These are phyloP conservation scores for Zasmidium citrigriseum DNA, from an alignment of 2,329 filamentous ascomycete genomes.

Conservation along the genomic window DNA sequence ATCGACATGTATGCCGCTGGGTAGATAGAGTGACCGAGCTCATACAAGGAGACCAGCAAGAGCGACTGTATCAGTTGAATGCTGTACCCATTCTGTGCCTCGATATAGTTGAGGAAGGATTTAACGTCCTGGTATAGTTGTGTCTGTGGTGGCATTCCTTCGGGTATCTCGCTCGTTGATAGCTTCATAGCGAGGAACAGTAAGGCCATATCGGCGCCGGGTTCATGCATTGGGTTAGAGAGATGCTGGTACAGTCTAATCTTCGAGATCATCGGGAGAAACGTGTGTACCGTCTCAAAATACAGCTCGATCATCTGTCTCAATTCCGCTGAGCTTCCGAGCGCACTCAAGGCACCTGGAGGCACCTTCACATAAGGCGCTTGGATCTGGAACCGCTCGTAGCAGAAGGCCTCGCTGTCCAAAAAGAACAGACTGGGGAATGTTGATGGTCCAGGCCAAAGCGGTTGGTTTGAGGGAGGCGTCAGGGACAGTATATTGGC, in stretches of 20 bases:
- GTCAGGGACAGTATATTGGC: slow-evolving; percentile 29
- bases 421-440: slow-evolving; percentile 50
- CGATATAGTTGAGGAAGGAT: slow-evolving; percentile 44
- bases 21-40: slow-evolving; percentile 53
- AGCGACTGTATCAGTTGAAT: slow-evolving; percentile 49
- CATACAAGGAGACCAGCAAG: slow-evolving; percentile 50
- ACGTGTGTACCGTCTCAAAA: slow-evolving; percentile 49
- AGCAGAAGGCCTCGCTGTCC: slow-evolving; percentile 45
- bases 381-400: slow-evolving; percentile 39
- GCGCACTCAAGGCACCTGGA: slow-evolving; percentile 34
- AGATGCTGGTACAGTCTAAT: slow-evolving; percentile 46
- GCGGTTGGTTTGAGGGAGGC: background rate
- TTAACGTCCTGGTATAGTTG: slow-evolving; percentile 48
- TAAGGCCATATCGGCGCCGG: slow-evolving; percentile 49
- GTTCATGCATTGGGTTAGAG: slow-evolving; percentile 45
- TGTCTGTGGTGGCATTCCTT: slow-evolving; percentile 38
- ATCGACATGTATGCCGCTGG: slow-evolving; percentile 54
- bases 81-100: slow-evolving; percentile 45
- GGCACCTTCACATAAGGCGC: slow-evolving; percentile 43
- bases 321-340: slow-evolving; percentile 42
- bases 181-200: slow-evolving; percentile 55
- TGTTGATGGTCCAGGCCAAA: slow-evolving; percentile 14
- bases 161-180: slow-evolving; percentile 37
- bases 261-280: slow-evolving; percentile 52
- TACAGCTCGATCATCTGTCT: slow-evolving; percentile 44